Base-by-base conservation (phyloP, 192 early-diverging fungal species). In the Coemansia sp. region DNA sequence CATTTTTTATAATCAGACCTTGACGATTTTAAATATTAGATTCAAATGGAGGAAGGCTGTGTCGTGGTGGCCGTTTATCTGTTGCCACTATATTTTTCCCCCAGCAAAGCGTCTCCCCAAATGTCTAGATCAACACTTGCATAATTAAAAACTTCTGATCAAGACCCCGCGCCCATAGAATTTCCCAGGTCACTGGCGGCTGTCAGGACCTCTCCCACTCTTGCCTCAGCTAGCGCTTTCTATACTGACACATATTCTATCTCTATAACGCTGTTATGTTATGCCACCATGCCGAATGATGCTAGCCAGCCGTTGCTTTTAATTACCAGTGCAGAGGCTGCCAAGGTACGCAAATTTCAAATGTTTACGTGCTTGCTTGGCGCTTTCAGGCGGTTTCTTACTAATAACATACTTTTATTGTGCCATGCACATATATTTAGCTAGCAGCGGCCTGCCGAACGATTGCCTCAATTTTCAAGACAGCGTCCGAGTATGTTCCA, bases 1-100 rank as follows among this genome's bases (percentile, higher is more conserved):
- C 26, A 55, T 55, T 55, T 50, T 50, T 50, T 23, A 50, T 50
- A 50, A 50, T 50, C 47, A 50, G 47, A 50, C 47, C 47, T 50
- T 50, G 47, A 50, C 47, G 47, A 50, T 50, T 50, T 50, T 21
- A 50, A 23, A 50, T 50, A 46, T 46, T n/a, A 50, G 47, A 50
- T 50, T 50, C 47, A 50, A 50, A 50, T 50, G 47, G 47, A 50
- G 47, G 47, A 50, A 50, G 47, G 9, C 47, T 50, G 47, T 50
- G 47, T 50, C 47, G 47, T 50, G 47, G 19, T 50, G 19, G 47
- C 47, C 19, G 47, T 3, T 50, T 8, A 10, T 10, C 19, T 19
- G 9, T 8, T 50, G 47, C 47, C 19, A 23, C 47, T 50, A 21
- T 50, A 50, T 26, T 50, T 37, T 38, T 28, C 28, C 19, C 23